Evolutionary conservation across 177 flowering plant genomes (phyloP), one percentile per base, ranked within the genome.

Genomic region (Vitis hybrid): DNA sequence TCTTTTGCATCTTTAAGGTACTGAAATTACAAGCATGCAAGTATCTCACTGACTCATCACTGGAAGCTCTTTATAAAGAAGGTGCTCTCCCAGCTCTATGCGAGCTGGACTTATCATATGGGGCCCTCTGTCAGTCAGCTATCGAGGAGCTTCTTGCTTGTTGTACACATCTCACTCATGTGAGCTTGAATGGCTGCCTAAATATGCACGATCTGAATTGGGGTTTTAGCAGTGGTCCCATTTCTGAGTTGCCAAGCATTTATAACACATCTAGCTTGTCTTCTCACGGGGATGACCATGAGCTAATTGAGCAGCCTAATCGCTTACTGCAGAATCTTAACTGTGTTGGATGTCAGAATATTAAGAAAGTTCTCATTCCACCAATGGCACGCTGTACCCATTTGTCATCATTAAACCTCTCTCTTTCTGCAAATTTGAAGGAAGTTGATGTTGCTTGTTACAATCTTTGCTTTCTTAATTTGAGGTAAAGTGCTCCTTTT

Each of bases 11-110:
- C 59, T 48, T 65, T 1, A 54, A 95, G 99, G 94, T 95, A 35
- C 70, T 95, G 65, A 95, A 91, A 77, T 73, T 95, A 81, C 99
- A 92, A 88, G 99, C 99, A 3, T 95, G 99, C 94, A 95, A 95
- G 81, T 93, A 93, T 76, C 89, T 95, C 6, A 75, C 79, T 27
- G 87, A 90, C 71, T 78, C 91, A 21, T 90, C 99, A 24, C 78
- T 95, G 78, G 98, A 92, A 81, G 83, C 98, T 54, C 88, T 95
- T 19, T 89, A 93, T 78, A 90, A 84, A 70, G 82, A 79, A 54
- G 88, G 88, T 69, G 97, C 97, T 65, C 84, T 95, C 6, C 98
- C 97, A 21, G 76, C 86, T 21, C 93, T 95, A 7, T 76, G 86
- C 61, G 97, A 93, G 67, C 77, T 95, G 74, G 99, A 95, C 75